Evolutionary conservation across 495 filamentous ascomycete genomes (phyloP).

Genomic region (Saxispiralis lemnorum): DNA sequence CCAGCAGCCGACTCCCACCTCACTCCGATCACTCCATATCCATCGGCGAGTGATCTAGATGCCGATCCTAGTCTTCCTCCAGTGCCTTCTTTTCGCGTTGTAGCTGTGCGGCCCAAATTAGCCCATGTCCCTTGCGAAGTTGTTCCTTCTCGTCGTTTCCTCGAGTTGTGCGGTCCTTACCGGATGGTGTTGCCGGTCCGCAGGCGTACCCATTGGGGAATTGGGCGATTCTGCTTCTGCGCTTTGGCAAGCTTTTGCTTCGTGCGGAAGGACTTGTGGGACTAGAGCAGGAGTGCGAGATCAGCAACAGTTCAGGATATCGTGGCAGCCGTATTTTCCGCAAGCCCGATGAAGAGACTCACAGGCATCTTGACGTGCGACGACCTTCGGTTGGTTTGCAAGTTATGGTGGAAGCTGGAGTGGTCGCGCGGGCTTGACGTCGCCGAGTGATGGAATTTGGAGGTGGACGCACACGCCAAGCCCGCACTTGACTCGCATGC

Average conservation of each 20-base stretch:
- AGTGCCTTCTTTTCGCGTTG: slow-evolving; percentile 98
- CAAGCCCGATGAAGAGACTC: slow-evolving; percentile 24
- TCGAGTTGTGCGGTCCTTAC: slow-evolving; percentile 34
- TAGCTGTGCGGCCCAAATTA: slow-evolving; percentile 43
- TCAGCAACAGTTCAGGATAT: no score
- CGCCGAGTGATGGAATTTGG: no score
- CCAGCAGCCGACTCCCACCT: no score
- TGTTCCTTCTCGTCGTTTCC: neutral
- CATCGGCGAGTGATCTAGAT: slow-evolving; percentile 45
- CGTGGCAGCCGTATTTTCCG: no score
- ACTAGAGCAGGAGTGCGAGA: slow-evolving; percentile 31
- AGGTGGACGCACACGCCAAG: no score
- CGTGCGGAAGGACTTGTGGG: slow-evolving; percentile 97
- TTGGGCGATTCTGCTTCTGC: slow-evolving; percentile 97
- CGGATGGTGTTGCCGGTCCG: slow-evolving; percentile 96
- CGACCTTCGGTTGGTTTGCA: neutral
- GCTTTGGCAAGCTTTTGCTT: slow-evolving; percentile 99
- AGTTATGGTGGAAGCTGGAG: slow-evolving; percentile 18
- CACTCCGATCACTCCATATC: neutral
- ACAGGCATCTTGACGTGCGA: slow-evolving; percentile 62
- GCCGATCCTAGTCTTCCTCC: slow-evolving; percentile 98
- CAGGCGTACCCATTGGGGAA: slow-evolving; percentile 98
- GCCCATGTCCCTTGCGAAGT: neutral
- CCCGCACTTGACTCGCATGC: no score
- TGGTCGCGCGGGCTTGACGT: no score